Evolutionary conservation across 2,329 filamentous ascomycete species (phyloP).

Genomic region (Incumbomyces lentus): DNA sequence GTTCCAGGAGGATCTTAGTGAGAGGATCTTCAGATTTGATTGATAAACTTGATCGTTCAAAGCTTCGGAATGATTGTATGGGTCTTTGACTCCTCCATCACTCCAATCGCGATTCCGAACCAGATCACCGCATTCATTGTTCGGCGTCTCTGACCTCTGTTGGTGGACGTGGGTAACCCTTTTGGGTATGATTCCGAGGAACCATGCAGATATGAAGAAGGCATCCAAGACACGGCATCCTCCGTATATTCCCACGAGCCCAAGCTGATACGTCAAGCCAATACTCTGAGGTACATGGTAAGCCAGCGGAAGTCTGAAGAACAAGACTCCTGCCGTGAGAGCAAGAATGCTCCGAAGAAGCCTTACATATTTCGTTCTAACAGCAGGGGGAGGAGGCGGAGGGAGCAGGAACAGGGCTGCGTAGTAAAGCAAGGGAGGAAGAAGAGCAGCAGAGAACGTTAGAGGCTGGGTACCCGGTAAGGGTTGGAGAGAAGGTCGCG

Average conservation of each 20-base stretch:
- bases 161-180: constrained; percentile 33
- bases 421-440: constrained; percentile 34
- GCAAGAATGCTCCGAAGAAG: constrained; percentile 30
- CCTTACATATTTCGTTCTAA: constrained; percentile 24
- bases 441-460: constrained; percentile 29
- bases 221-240: constrained; percentile 33
- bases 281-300: constrained; percentile 36
- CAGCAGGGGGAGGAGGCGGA: constrained; percentile 28
- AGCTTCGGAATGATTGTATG: constrained; percentile 8
- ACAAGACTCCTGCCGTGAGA: constrained; percentile 28
- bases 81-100: constrained; percentile 14
- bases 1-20: neutral
- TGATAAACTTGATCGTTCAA: neutral
- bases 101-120: constrained; percentile 9
- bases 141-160: constrained; percentile 23
- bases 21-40: neutral
- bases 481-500: constrained; percentile 30
- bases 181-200: constrained; percentile 31
- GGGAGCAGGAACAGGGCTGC: constrained; percentile 33
- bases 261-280: constrained; percentile 36
- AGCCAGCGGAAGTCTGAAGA: constrained; percentile 32
- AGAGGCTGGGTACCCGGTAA: constrained; percentile 33
- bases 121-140: neutral
- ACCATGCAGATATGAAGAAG: constrained; percentile 35
- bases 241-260: constrained; percentile 35